A percentile compares a stretch with the other conserved stretches of the same genome.
phyloP scores from a whole-genome alignment of 345 rosid species.

The Trapa incisa region DNA sequence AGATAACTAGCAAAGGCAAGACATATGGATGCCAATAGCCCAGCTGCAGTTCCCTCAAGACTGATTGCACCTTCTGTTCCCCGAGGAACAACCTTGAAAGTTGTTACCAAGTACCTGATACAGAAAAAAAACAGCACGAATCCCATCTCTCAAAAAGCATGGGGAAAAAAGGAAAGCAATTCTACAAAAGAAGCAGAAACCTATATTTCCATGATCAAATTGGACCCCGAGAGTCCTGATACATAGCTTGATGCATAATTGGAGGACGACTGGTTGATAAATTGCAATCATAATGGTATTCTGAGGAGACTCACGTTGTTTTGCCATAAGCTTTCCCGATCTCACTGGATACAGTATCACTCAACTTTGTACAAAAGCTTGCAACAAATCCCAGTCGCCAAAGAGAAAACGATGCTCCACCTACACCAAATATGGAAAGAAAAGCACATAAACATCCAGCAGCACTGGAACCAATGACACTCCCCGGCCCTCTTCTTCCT shows the following conservation, averaged over 20 bases:
- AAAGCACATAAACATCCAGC: constrained; percentile 88
- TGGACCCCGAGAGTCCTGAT: too few species aligned
- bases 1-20: constrained; percentile 62
- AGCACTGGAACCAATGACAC: constrained; percentile 97
- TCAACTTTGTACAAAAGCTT: constrained; percentile 92
- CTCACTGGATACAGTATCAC: constrained; percentile 89
- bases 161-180: too few species aligned
- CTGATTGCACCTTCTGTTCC: constrained; percentile 98
- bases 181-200: not conserved
- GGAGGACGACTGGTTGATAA: not conserved
- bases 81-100: constrained; percentile 75
- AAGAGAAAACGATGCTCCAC: constrained; percentile 48
- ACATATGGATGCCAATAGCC: constrained; percentile 60
- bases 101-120: constrained; percentile 70
- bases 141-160: too few species aligned
- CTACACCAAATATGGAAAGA: constrained; percentile 51
- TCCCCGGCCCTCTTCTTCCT: constrained; percentile 92
- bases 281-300: too few species aligned
- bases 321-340: constrained; percentile 96
- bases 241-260: too few species aligned
- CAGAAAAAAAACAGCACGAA: not conserved
- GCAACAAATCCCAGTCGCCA: constrained; percentile 85
- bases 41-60: constrained; percentile 87
- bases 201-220: too few species aligned
- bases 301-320: constrained; percentile 56